Evolutionary conservation across 345 rosid genomes (phyloP).

Genomic region (Eucalyptus sp.): DNA sequence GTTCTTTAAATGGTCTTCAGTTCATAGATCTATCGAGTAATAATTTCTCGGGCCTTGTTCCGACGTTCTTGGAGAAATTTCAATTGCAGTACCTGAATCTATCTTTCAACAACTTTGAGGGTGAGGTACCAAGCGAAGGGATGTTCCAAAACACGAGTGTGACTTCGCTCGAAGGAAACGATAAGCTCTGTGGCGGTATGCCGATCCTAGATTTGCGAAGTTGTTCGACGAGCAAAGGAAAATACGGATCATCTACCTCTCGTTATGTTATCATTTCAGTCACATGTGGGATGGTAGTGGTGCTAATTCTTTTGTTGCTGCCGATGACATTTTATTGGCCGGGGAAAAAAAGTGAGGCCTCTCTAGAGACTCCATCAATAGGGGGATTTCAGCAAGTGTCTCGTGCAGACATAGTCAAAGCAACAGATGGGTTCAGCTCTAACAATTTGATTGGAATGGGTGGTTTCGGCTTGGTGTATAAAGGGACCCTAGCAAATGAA

Average conservation of each 20-base stretch:
- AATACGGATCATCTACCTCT: background rate
- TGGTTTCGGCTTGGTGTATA: background rate
- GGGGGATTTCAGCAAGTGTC: background rate
- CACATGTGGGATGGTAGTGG: too few relatives aligned
- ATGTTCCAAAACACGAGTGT: background rate
- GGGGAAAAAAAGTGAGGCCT: background rate
- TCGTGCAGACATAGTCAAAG: background rate
- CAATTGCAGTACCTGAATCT: background rate
- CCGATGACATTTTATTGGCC: background rate
- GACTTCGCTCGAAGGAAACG: background rate
- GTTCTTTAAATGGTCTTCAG: background rate
- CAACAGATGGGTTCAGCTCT: background rate
- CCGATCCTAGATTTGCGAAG: background rate
- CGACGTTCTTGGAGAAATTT: background rate
- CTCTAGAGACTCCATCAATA: background rate
- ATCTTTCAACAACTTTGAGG: slow-evolving; percentile 7
- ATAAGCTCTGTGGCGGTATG: slow-evolving; percentile 2
- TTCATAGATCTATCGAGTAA: background rate
- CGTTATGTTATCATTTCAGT: background rate
- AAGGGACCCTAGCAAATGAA: background rate
- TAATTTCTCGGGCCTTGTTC: background rate
- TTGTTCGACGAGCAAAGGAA: background rate
- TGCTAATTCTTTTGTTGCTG: background rate
- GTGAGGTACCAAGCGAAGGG: slow-evolving; percentile 2
- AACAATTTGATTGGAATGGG: background rate